These are phyloP conservation scores for Geoglossum cookeanum DNA, from an alignment of 2,329 filamentous ascomycete species.

Conservation along the genomic window DNA sequence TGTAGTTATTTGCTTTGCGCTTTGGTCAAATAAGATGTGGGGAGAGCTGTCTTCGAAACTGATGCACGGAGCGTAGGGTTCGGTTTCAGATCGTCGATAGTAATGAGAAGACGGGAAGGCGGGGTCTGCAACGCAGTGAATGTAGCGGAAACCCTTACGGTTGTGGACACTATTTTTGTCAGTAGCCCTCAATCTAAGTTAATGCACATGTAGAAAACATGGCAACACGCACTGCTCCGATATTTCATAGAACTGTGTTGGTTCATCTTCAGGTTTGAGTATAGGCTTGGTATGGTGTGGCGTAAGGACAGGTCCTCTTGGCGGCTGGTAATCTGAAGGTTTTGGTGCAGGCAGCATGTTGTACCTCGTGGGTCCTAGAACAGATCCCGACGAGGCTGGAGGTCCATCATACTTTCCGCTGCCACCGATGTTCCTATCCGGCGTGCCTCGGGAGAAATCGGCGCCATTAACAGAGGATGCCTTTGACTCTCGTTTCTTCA, in stretches of 20 bases:
- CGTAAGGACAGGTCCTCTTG: constrained; percentile 26
- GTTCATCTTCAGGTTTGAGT: constrained; percentile 23
- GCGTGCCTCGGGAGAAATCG: constrained; percentile 13
- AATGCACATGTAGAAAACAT: neutral
- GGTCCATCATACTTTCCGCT: constrained; percentile 11
- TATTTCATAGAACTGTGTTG: constrained; percentile 18
- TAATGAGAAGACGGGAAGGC: constrained; percentile 70
- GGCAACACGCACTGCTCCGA: constrained; percentile 22
- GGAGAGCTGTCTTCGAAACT: constrained; percentile 84
- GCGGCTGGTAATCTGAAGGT: constrained; percentile 28
- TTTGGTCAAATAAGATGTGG: constrained; percentile 63
- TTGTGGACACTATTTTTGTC: constrained; percentile 31
- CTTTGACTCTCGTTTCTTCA: constrained; percentile 33
- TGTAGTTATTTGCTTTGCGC: constrained; percentile 62
- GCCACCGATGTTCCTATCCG: constrained; percentile 13
- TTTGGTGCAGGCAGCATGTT: constrained; percentile 27
- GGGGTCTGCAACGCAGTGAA: constrained; percentile 77
- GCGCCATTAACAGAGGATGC: constrained; percentile 7
- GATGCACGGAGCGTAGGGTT: constrained; percentile 66
- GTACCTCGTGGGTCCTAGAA: constrained; percentile 26
- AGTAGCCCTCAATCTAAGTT: neutral
- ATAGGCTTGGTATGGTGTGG: constrained; percentile 23
- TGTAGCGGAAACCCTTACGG: constrained; percentile 64
- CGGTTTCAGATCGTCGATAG: constrained; percentile 74
- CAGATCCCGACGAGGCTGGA: constrained; percentile 17